Conservation (phyloP, 495 filamentous ascomycete species). For the Xylaria intraflava region DNA sequence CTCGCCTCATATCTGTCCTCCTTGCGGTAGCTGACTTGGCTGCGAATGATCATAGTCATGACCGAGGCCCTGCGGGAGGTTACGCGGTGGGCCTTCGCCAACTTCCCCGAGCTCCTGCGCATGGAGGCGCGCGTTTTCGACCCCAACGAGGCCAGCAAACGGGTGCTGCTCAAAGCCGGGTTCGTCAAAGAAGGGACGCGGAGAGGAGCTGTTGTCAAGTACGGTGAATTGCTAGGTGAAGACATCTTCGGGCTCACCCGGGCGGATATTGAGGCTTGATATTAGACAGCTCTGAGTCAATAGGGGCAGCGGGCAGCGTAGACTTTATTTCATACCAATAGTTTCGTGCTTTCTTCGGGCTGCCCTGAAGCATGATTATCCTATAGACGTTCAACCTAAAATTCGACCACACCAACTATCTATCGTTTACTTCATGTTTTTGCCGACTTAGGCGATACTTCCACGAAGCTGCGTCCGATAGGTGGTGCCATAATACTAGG, state of each 20-base stretch:
- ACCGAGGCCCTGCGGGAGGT: slow-evolving; percentile 18
- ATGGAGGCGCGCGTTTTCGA: slow-evolving; percentile 29
- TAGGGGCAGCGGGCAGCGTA: no score
- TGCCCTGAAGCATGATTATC: no score
- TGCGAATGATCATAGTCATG: not conserved
- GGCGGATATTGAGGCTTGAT: slow-evolving; percentile 24
- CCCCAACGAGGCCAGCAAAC: slow-evolving; percentile 27
- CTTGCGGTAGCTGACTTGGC: not conserved
- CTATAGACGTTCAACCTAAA: no score
- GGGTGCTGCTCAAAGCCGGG: slow-evolving; percentile 30
- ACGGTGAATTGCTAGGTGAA: slow-evolving; percentile 27
- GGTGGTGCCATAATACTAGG: no score
- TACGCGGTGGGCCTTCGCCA: slow-evolving; percentile 30
- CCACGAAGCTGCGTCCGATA: no score
- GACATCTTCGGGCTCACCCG: slow-evolving; percentile 28
- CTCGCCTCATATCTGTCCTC: not conserved
- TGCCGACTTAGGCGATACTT: no score
- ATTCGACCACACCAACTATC: no score
- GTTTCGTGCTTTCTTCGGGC: no score
- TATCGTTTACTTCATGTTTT: no score
- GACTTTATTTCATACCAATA: no score
- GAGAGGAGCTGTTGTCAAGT: slow-evolving; percentile 30
- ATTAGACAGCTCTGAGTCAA: no score
- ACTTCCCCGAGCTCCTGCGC: slow-evolving; percentile 22
- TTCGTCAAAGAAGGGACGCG: slow-evolving; percentile 33